phyloP scores from a whole-genome alignment of 2,329 filamentous ascomycete genomes.

The Seiridium cupressi region DNA sequence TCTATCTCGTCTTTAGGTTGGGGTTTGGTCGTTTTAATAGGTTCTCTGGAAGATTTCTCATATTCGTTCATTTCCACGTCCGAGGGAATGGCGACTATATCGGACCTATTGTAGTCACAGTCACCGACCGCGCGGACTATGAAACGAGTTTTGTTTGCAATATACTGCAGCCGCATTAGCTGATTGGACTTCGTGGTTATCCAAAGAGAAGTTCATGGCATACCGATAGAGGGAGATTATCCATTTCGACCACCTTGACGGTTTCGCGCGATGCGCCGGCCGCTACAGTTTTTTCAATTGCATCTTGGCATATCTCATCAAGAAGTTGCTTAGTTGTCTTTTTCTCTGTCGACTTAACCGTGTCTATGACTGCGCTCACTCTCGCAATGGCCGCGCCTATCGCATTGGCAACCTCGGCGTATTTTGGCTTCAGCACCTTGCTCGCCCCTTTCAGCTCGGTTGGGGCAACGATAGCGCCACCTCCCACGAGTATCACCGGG shows the following conservation, averaged over 20 bases:
- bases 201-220: slow-evolving; percentile 7
- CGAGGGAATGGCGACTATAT: slow-evolving; percentile 15
- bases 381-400: neutral
- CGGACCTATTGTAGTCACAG: slow-evolving; percentile 43
- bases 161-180: slow-evolving; percentile 33
- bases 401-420: slow-evolving; percentile 1
- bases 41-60: slow-evolving; percentile 13
- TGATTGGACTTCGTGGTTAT: neutral
- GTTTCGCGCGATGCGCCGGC: slow-evolving; percentile 43
- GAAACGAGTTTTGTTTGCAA: slow-evolving; percentile 52
- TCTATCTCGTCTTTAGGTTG: slow-evolving; percentile 20
- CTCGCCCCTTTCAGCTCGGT: neutral
- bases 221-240: slow-evolving; percentile 52
- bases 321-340: slow-evolving; percentile 35
- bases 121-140: slow-evolving; percentile 60
- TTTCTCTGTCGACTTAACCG: slow-evolving; percentile 45
- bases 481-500: slow-evolving; percentile 61
- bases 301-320: slow-evolving; percentile 36
- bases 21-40: slow-evolving; percentile 9
- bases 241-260: slow-evolving; percentile 49
- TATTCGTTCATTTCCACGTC: slow-evolving; percentile 19
- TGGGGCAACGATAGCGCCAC: slow-evolving; percentile 41
- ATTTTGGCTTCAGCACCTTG: neutral
- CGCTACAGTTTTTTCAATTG: slow-evolving; percentile 40
- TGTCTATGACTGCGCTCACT: slow-evolving; percentile 41